phyloP scores from a whole-genome alignment of 345 rosid species.

The Citrus cavaleriei region DNA sequence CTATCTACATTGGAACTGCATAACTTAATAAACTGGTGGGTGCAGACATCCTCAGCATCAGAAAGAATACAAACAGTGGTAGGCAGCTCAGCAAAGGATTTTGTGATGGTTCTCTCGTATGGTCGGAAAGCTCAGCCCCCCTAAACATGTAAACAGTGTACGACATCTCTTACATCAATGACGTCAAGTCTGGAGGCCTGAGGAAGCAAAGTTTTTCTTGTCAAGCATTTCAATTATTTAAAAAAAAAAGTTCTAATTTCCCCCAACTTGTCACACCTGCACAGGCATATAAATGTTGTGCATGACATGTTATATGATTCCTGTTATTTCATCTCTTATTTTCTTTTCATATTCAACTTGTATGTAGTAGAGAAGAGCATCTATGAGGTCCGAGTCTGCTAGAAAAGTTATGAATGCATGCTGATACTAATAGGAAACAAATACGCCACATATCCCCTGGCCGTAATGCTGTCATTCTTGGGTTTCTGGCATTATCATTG shows the following conservation, averaged over 20 bases:
- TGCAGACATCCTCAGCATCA: constrained; percentile 26
- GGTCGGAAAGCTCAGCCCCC: constrained; percentile 31
- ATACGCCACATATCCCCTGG: too few relatives aligned
- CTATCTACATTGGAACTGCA: constrained; percentile 28
- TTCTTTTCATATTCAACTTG: neutral
- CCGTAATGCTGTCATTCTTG: neutral
- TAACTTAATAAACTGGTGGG: constrained; percentile 40
- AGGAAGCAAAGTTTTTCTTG: neutral
- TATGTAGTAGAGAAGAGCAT: neutral
- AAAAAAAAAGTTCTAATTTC: neutral
- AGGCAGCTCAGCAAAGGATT: constrained; percentile 48
- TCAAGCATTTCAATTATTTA: neutral
- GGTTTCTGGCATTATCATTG: neutral
- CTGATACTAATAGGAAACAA: neutral
- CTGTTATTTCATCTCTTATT: neutral
- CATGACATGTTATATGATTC: neutral
- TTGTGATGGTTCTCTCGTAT: constrained; percentile 47
- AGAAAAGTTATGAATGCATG: neutral
- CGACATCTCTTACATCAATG: neutral
- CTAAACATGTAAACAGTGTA: neutral
- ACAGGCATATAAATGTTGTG: neutral
- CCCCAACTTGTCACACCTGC: neutral
- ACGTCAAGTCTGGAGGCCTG: neutral
- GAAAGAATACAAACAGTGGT: constrained; percentile 20
- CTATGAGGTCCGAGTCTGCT: neutral